phyloP scores from a whole-genome alignment of 2,329 filamentous ascomycete species.

The Aspergillus latus region DNA sequence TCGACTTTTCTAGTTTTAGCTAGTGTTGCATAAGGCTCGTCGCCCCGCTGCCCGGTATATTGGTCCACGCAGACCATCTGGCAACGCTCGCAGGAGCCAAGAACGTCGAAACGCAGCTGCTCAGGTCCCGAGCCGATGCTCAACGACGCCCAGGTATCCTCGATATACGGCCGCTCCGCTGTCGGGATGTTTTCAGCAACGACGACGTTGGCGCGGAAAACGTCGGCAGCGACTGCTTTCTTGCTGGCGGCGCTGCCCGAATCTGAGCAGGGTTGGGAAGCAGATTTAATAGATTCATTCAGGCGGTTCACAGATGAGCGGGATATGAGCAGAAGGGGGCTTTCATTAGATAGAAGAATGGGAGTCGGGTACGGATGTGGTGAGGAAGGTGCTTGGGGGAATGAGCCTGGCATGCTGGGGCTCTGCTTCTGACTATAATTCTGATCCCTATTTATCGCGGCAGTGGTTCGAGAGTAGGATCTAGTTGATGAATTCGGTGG shows the following conservation, averaged over 20 bases:
- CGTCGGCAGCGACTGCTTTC: constrained; percentile 65
- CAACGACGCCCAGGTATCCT: constrained; percentile 76
- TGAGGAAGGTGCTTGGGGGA: constrained; percentile 47
- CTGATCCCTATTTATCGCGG: constrained; percentile 62
- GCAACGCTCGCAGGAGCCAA: constrained; percentile 83
- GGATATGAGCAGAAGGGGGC: constrained; percentile 83
- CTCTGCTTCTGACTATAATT: constrained; percentile 60
- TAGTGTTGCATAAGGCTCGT: constrained; percentile 85
- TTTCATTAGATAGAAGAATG: constrained; percentile 88
- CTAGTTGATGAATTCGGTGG: constrained; percentile 67
- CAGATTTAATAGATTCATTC: constrained; percentile 68
- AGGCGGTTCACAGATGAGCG: constrained; percentile 74
- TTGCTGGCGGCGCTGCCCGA: constrained; percentile 36
- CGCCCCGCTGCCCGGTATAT: constrained; percentile 69
- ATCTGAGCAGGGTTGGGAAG: not conserved
- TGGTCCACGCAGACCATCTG: constrained; percentile 98
- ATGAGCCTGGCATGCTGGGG: constrained; percentile 53
- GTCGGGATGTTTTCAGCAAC: constrained; percentile 57
- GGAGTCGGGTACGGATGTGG: constrained; percentile 47
- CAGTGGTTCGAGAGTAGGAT: constrained; percentile 37
- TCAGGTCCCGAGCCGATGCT: constrained; percentile 55
- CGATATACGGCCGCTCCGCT: constrained; percentile 64
- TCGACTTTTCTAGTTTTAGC: constrained; percentile 81
- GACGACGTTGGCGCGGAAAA: constrained; percentile 88
- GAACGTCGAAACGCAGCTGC: constrained; percentile 52